phyloP scores from a whole-genome alignment of 2,329 filamentous ascomycete genomes.

The Nakataea oryzae region DNA sequence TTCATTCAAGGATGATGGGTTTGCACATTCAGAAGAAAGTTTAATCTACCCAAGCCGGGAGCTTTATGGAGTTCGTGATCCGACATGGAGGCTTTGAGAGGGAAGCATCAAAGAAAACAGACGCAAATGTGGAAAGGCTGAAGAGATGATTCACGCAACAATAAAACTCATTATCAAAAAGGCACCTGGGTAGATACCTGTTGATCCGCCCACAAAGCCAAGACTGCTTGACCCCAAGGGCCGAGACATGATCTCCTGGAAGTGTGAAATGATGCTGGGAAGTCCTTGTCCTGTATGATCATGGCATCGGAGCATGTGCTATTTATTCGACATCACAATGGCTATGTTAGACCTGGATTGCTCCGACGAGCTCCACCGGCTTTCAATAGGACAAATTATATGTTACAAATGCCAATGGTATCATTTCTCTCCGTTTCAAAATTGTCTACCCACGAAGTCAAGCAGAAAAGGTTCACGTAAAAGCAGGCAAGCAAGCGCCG shows the following conservation, averaged over 20 bases:
- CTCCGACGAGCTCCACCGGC: too few relatives aligned
- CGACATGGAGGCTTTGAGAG: not conserved
- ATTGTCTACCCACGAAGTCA: not conserved
- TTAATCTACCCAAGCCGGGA: too few relatives aligned
- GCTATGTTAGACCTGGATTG: too few relatives aligned
- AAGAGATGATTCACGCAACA: not conserved
- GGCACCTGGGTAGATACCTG: not conserved
- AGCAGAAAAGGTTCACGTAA: not conserved
- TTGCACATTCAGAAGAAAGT: too few relatives aligned
- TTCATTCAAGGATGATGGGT: too few relatives aligned
- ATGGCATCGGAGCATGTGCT: too few relatives aligned
- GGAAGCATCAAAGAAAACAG: not conserved
- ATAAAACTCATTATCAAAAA: not conserved
- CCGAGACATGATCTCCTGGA: not conserved
- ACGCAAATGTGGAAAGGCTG: not conserved
- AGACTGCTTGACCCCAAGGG: not conserved
- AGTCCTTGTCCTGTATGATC: too few relatives aligned
- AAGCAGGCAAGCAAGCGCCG: not conserved
- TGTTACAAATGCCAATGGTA: not conserved
- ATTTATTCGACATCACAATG: too few relatives aligned
- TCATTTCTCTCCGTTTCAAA: not conserved
- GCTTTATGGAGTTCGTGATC: not conserved
- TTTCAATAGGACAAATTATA: too few relatives aligned
- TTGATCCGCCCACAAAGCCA: too few relatives aligned
- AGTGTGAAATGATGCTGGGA: too few relatives aligned